These are phyloP conservation scores for Pythium grandisporangium DNA, from an alignment of 352 stramenopile species.

Conservation along the genomic window DNA sequence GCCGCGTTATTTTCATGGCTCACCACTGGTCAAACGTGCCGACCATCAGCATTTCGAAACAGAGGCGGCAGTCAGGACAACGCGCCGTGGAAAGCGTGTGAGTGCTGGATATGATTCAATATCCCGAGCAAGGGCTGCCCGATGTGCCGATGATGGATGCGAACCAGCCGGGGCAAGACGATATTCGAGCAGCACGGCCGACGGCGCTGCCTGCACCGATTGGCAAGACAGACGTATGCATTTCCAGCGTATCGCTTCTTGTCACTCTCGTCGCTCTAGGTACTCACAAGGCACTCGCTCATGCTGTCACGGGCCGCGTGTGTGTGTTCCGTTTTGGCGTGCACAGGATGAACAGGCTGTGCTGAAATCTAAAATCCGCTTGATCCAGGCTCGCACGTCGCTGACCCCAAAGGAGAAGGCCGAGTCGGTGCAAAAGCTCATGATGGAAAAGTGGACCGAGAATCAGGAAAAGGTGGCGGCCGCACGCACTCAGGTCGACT, in stretches of 20 bases:
- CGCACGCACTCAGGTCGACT: slow-evolving; percentile 29
- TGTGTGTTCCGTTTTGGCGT: background rate
- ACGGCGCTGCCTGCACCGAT: slow-evolving; percentile 37
- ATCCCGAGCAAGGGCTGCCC: slow-evolving; percentile 20
- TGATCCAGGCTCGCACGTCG: slow-evolving; percentile 72
- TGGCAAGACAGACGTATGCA: slow-evolving; percentile 34
- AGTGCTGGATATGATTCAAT: slow-evolving; percentile 12
- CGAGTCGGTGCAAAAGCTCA: slow-evolving; percentile 74
- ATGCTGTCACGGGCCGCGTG: no score
- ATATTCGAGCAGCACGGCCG: slow-evolving; percentile 11
- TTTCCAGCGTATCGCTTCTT: background rate
- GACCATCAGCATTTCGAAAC: no score
- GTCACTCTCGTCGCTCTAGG: no score
- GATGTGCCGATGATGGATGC: no score
- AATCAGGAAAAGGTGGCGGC: slow-evolving; percentile 40
- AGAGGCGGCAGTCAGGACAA: no score
- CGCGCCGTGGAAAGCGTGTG: no score
- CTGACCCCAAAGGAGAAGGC: slow-evolving; percentile 77
- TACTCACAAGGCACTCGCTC: no score
- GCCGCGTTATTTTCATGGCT: background rate
- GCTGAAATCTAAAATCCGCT: slow-evolving; percentile 63
- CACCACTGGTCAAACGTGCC: background rate
- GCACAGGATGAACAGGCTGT: slow-evolving; percentile 36
- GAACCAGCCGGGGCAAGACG: no score
- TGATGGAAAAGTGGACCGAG: slow-evolving; percentile 83